A percentile compares a stretch with the other conserved stretches of the same genome.
phyloP scores from a whole-genome alignment of 257 asterid species.

The Galeopsis tetrahit region DNA sequence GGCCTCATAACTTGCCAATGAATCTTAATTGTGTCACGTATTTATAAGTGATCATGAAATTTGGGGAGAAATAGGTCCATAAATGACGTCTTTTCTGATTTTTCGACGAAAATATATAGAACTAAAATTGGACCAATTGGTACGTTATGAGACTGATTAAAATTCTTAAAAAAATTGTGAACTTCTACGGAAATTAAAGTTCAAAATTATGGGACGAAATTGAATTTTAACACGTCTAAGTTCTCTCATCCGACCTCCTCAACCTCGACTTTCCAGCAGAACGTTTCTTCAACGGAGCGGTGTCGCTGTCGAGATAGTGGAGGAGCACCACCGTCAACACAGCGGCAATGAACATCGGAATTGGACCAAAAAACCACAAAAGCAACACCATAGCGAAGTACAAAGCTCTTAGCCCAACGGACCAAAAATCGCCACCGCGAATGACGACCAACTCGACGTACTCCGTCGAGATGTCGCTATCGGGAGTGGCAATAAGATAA shows the following conservation, averaged over 20 bases:
- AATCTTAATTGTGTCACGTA: too few species aligned
- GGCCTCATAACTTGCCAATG: too few species aligned
- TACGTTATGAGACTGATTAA: too few species aligned
- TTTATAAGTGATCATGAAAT: too few species aligned
- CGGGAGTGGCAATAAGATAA: constrained; percentile 63
- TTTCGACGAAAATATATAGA: too few species aligned
- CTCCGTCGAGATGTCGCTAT: constrained; percentile 42
- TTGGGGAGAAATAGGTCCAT: too few species aligned
- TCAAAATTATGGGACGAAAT: too few species aligned
- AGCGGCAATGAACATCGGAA: constrained; percentile 69
- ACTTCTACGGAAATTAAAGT: too few species aligned
- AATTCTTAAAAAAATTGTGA: too few species aligned
- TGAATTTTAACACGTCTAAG: too few species aligned
- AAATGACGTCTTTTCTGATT: too few species aligned
- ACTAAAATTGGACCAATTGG: too few species aligned
- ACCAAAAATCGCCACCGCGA: constrained; percentile 77
- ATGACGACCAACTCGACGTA: constrained; percentile 61
- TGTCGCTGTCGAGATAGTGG: constrained; percentile 58
- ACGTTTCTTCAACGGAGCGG: constrained; percentile 41
- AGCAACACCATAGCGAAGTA: constrained; percentile 62
- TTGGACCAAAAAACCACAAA: constrained; percentile 76
- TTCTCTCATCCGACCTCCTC: not conserved
- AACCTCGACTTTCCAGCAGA: constrained; percentile 18
- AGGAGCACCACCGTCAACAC: constrained; percentile 56
- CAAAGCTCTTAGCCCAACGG: constrained; percentile 65